Evolutionary conservation across 257 asterid genomes (phyloP).

Genomic region (Leonotis leonurus): DNA sequence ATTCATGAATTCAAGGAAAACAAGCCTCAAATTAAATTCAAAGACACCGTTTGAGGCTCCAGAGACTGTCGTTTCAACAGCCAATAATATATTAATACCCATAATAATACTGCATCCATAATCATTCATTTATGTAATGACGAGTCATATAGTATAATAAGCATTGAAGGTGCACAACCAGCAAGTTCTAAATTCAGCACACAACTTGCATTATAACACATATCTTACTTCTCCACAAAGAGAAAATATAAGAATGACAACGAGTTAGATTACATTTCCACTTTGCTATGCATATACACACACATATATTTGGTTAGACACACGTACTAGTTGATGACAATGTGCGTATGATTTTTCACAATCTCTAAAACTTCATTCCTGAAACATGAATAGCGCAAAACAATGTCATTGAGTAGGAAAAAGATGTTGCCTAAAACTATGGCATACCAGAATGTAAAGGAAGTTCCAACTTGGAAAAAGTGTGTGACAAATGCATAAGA

Average conservation of each 20-base stretch:
- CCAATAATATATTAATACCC: too few species aligned
- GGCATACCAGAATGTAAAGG: neutral
- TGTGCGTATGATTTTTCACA: conserved; percentile 57
- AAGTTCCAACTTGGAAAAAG: too few species aligned
- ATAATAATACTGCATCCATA: neutral
- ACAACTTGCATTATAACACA: neutral
- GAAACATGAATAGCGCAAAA: conserved; percentile 17
- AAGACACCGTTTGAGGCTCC: too few species aligned
- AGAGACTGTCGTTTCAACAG: too few species aligned
- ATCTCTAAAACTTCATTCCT: conserved; percentile 65
- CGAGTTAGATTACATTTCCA: neutral
- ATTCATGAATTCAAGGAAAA: too few species aligned
- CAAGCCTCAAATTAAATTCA: too few species aligned
- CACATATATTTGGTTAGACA: neutral
- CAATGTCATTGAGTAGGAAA: neutral
- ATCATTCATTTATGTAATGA: neutral
- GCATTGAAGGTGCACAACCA: neutral
- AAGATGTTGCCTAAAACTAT: neutral
- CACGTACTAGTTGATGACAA: conserved; percentile 78
- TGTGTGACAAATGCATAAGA: too few species aligned
- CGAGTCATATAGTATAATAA: neutral
- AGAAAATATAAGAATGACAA: neutral
- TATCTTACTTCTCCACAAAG: neutral
- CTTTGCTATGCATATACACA: neutral
- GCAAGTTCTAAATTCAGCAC: neutral